phyloP scores from a whole-genome alignment of 768 basidiomycete species.

The Fistulinella prunicolor region DNA sequence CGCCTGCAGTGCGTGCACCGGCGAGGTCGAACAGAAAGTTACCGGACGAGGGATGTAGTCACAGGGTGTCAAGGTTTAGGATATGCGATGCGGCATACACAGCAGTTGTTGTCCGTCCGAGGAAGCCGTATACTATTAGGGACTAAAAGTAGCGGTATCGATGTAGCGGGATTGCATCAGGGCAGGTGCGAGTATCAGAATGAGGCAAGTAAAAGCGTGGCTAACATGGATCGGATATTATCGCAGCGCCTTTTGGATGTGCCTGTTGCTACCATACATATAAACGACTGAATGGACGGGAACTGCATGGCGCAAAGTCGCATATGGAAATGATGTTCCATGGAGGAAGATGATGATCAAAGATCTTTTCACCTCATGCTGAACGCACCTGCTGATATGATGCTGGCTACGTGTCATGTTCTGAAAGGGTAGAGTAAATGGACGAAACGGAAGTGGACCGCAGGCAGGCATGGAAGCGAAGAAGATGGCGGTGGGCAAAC shows the following conservation, averaged over 20 bases:
- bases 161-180: conserved; percentile 20
- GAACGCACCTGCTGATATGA: conserved; percentile 31
- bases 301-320: conserved; percentile 23
- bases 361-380: conserved; percentile 32
- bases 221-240: conserved; percentile 31
- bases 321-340: conserved; percentile 24
- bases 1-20: conserved; percentile 3
- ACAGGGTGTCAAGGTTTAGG: conserved; percentile 10
- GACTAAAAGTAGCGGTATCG: conserved; percentile 24
- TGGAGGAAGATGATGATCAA: conserved; percentile 24
- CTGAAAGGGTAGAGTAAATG: conserved; percentile 21
- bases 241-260: conserved; percentile 23
- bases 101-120: conserved; percentile 11
- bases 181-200: conserved; percentile 15
- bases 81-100: conserved; percentile 11
- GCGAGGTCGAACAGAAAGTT: conserved; percentile 6
- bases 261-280: conserved; percentile 25
- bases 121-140: conserved; percentile 10
- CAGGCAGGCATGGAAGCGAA: conserved; percentile 25
- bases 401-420: conserved; percentile 26
- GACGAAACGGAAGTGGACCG: conserved; percentile 24
- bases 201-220: conserved; percentile 22
- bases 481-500: conserved; percentile 17
- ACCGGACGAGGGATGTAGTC: conserved; percentile 12
- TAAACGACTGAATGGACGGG: conserved; percentile 29